Evolutionary conservation across 108 stramenopile species (phyloP).

Genomic region (Phaeodactylum tricornutum): DNA sequence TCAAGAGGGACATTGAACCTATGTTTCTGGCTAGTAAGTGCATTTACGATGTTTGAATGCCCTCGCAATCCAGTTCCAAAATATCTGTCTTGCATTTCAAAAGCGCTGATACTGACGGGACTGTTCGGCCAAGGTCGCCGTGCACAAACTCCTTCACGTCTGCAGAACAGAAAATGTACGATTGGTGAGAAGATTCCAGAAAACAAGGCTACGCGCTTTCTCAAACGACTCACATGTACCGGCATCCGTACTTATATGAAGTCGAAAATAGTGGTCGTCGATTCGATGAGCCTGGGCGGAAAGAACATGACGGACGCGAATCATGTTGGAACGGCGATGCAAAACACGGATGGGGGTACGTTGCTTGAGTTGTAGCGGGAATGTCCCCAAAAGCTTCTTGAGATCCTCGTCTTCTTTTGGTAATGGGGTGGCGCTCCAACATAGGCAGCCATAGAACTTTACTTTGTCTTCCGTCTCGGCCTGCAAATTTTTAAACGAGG

Average conservation of each 20-base stretch:
- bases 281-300: constrained; percentile 29
- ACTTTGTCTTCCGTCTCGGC: constrained; percentile 73
- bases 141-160: constrained; percentile 88
- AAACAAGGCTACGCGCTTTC: background rate
- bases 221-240: constrained; percentile 34
- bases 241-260: constrained; percentile 53
- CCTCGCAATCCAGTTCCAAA: constrained; percentile 69
- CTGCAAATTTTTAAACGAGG: constrained; percentile 45
- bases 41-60: constrained; percentile 39
- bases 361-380: constrained; percentile 60
- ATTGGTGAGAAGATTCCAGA: background rate
- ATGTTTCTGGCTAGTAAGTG: too few species aligned
- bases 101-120: constrained; percentile 53
- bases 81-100: constrained; percentile 69
- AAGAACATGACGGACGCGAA: constrained; percentile 39
- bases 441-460: constrained; percentile 72
- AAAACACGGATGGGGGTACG: constrained; percentile 70
- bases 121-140: constrained; percentile 75
- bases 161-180: background rate
- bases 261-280: constrained; percentile 59
- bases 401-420: constrained; percentile 17
- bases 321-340: constrained; percentile 59
- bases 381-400: constrained; percentile 10
- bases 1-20: too few species aligned
- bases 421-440: constrained; percentile 44